Percentiles rank a stretch among this genome's conserved stretches.
These are phyloP conservation scores for Pyrenopolyporus hunteri DNA, from an alignment of 495 filamentous ascomycete species.

Conservation along the genomic window DNA sequence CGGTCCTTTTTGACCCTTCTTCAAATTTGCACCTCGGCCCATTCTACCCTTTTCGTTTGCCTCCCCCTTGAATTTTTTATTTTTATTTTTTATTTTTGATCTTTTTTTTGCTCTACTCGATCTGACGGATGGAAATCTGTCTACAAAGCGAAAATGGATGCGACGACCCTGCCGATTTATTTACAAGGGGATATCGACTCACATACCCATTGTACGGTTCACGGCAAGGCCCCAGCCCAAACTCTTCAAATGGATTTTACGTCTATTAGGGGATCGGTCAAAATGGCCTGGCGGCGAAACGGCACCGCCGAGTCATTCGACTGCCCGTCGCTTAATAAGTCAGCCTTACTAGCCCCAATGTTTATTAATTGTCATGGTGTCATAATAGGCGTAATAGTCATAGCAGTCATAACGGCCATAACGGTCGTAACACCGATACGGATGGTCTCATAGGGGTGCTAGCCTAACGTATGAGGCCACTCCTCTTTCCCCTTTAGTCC, in stretches of 20 bases:
- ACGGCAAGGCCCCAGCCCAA: too few species aligned
- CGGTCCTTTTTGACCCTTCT: constrained; percentile 9
- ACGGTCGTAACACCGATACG: background rate
- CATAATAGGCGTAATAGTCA: too few species aligned
- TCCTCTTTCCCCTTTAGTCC: too few species aligned
- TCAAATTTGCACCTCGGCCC: constrained; percentile 31
- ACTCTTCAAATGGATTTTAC: too few species aligned
- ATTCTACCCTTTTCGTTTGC: background rate
- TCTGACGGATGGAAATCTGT: background rate
- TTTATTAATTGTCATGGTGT: constrained; percentile 9
- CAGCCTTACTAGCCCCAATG: constrained; percentile 6
- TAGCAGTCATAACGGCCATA: constrained; percentile 5
- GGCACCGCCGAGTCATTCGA: constrained; percentile 6
- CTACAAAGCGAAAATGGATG: background rate
- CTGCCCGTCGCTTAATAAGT: constrained; percentile 13
- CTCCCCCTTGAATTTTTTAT: constrained; percentile 16
- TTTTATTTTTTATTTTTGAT: background rate
- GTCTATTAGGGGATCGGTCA: background rate
- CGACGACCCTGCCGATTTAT: too few species aligned
- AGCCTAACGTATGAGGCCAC: too few species aligned
- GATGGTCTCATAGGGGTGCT: too few species aligned
- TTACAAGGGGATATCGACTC: too few species aligned
- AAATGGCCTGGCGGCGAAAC: background rate
- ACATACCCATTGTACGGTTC: too few species aligned
- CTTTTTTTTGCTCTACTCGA: too few species aligned